These are phyloP conservation scores for Candida andamanensis DNA, from an alignment of 805 yeast genomes.

Conservation along the genomic window DNA sequence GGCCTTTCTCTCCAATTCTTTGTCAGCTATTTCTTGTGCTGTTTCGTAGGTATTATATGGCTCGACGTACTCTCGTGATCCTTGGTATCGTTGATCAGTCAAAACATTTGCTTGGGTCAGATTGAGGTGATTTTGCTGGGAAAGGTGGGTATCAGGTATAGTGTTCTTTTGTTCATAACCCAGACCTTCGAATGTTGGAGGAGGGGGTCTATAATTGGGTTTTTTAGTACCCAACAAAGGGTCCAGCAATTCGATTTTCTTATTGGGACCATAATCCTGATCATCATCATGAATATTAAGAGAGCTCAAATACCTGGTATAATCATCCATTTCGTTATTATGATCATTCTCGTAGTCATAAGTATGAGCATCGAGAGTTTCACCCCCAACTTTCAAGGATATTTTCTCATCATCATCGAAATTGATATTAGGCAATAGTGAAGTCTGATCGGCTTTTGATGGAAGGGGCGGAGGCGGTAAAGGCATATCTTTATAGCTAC, in stretches of 20 bases:
- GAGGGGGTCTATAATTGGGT: too few species aligned
- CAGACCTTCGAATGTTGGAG: slow-evolving; percentile 8
- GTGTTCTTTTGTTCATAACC: too few species aligned
- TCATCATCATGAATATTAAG: too few species aligned
- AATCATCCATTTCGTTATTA: slow-evolving; percentile 14
- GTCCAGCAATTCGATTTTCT: background rate
- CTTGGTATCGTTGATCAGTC: too few species aligned
- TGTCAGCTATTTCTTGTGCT: slow-evolving; percentile 13
- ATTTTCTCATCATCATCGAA: slow-evolving; percentile 14
- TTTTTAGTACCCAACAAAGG: slow-evolving; percentile 1
- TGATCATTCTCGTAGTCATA: slow-evolving; percentile 5
- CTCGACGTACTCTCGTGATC: slow-evolving; percentile 13
- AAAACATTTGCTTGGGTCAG: background rate
- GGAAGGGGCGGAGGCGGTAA: slow-evolving; percentile 24
- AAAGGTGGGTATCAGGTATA: too few species aligned
- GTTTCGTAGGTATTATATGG: slow-evolving; percentile 23
- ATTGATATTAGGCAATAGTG: slow-evolving; percentile 16
- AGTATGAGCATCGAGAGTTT: slow-evolving; percentile 6
- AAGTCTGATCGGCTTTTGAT: slow-evolving; percentile 9
- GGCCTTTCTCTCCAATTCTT: slow-evolving; percentile 4
- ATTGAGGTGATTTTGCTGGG: background rate
- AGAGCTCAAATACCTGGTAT: slow-evolving; percentile 17
- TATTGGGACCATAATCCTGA: too few species aligned
- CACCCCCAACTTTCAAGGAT: slow-evolving; percentile 11
- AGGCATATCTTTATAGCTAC: slow-evolving; percentile 17